phyloP scores from a whole-genome alignment of 441 rosid species.

The Oxalis stricta region DNA sequence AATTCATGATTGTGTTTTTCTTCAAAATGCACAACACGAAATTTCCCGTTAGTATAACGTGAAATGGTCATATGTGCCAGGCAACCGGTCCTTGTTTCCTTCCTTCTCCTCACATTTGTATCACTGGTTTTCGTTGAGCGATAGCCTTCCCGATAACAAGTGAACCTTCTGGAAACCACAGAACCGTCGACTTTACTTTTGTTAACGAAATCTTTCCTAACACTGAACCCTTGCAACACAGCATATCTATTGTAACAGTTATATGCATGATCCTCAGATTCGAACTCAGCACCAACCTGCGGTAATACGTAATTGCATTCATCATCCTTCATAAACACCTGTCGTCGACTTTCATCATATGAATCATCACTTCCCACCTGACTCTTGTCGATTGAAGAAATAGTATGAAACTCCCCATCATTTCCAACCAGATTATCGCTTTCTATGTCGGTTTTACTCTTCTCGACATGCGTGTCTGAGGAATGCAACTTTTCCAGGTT shows the following conservation, averaged over 20 bases:
- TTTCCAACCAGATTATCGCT: background rate
- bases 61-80: constrained; percentile 27
- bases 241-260: constrained; percentile 20
- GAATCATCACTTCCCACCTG: constrained; percentile 1
- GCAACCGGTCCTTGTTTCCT: constrained; percentile 27
- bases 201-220: constrained; percentile 24
- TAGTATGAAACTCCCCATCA: background rate
- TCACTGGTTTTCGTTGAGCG: constrained; percentile 10
- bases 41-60: constrained; percentile 20
- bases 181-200: constrained; percentile 17
- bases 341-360: too few relatives aligned
- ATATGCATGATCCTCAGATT: constrained; percentile 20
- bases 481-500: background rate
- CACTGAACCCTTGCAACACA: constrained; percentile 20
- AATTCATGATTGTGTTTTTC: constrained; percentile 21
- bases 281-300: constrained; percentile 19
- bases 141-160: constrained; percentile 24
- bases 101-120: constrained; percentile 12
- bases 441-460: background rate
- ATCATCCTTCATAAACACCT: constrained; percentile 9
- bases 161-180: constrained; percentile 19
- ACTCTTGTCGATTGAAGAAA: constrained; percentile 3
- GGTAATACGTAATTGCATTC: constrained; percentile 11
- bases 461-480: background rate
- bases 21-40: constrained; percentile 17